Evolutionary conservation across 768 basidiomycete genomes (phyloP).

Genomic region (Hypholoma fasciculare): DNA sequence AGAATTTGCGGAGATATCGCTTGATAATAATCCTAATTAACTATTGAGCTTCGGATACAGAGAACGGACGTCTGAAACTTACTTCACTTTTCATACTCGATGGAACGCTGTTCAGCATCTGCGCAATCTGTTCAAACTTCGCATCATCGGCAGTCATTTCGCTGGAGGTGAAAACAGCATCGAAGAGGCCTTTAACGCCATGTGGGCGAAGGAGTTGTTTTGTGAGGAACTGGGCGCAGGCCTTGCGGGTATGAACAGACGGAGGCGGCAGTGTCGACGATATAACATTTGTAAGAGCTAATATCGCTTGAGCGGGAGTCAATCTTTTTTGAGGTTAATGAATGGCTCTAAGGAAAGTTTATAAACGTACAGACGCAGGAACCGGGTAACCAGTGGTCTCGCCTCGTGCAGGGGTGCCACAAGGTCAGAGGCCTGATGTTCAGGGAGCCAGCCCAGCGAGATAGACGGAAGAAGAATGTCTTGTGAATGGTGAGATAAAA

Average conservation of each 20-base stretch:
- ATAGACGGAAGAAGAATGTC: conserved; percentile 64
- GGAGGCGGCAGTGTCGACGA: conserved; percentile 39
- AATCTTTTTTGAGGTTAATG: conserved; percentile 42
- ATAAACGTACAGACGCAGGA: conserved; percentile 61
- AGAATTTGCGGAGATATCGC: conserved; percentile 57
- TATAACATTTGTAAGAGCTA: conserved; percentile 62
- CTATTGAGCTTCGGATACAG: conserved; percentile 3
- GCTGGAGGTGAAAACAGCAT: conserved; percentile 68
- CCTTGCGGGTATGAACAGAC: conserved; percentile 53
- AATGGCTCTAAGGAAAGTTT: conserved; percentile 9
- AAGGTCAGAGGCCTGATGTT: conserved; percentile 37
- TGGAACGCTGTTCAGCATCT: conserved; percentile 65
- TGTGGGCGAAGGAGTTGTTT: conserved; percentile 69
- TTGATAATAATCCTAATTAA: conserved; percentile 58
- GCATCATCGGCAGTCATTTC: conserved; percentile 49
- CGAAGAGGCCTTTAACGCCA: conserved; percentile 69
- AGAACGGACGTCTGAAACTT: conserved; percentile 17
- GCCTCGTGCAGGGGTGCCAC: conserved; percentile 44
- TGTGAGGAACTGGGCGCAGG: conserved; percentile 65
- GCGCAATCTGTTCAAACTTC: conserved; percentile 65
- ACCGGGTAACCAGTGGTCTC: conserved; percentile 51
- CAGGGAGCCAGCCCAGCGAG: conserved; percentile 74
- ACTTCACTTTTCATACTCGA: conserved; percentile 55
- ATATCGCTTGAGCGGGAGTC: conserved; percentile 64
- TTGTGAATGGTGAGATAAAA: conserved; percentile 53